These are phyloP conservation scores for Neopestalotiopsis sp. DNA, from an alignment of 2,329 filamentous ascomycete genomes.

Conservation along the genomic window DNA sequence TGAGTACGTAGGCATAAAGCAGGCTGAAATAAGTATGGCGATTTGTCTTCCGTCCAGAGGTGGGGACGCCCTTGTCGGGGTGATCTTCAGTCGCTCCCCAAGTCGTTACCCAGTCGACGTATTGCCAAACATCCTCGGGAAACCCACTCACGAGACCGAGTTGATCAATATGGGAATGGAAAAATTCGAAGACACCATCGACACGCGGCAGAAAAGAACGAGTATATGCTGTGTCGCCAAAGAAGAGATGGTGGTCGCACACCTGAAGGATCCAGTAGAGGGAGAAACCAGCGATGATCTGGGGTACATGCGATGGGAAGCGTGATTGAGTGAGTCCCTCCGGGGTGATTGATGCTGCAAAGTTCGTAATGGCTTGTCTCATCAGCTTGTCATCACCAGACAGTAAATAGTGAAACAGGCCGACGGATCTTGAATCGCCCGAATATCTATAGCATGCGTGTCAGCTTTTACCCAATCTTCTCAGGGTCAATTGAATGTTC, in stretches of 20 bases:
- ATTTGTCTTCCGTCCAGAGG: slow-evolving; percentile 13
- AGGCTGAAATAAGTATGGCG: slow-evolving; percentile 32
- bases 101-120: slow-evolving; percentile 14
- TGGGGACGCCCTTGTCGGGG: slow-evolving; percentile 15
- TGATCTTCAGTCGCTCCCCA: slow-evolving; percentile 16
- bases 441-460: slow-evolving; percentile 7
- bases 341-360: slow-evolving; percentile 25
- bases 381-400: slow-evolving; percentile 38
- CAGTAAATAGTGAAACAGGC: slow-evolving; percentile 36
- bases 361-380: slow-evolving; percentile 36
- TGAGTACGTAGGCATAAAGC: slow-evolving; percentile 43
- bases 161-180: slow-evolving; percentile 19
- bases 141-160: slow-evolving; percentile 12
- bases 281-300: slow-evolving; percentile 43
- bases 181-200: slow-evolving; percentile 40
- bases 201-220: slow-evolving; percentile 36
- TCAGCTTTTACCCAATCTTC: neutral
- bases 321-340: slow-evolving; percentile 41
- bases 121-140: slow-evolving; percentile 15
- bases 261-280: slow-evolving; percentile 43
- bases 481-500: neutral
- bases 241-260: slow-evolving; percentile 41
- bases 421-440: slow-evolving; percentile 31
- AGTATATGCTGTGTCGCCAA: slow-evolving; percentile 36
- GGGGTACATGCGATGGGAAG: slow-evolving; percentile 39